Base-by-base conservation (phyloP, 2,329 filamentous ascomycete species). In the Talaromyces sp. region DNA sequence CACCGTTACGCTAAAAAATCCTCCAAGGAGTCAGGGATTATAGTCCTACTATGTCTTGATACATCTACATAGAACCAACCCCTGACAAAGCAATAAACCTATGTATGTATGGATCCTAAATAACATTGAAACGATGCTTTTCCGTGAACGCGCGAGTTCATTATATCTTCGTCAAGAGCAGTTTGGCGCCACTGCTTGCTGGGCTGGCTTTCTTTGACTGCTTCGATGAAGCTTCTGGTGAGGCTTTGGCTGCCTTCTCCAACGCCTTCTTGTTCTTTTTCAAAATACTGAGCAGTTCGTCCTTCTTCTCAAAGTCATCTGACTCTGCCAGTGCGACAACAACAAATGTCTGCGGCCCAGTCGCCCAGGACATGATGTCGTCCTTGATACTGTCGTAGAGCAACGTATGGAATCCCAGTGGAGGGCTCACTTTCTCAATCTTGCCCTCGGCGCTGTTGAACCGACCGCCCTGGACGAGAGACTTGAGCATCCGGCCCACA, bases 401-500 rank as follows among this genome's bases (percentile, higher is more conserved):
- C 55, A 89, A 80, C 65, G 89, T 84, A 63, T 91, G 87, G 73
- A 99, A 99, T 56, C 88, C 84, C 60, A 98, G 81, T 8, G 90
- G 84, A 17, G 92, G 92, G 55, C 92, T 86, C 2, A 89, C 83
- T 25, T 86, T 85, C 69, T 89, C 84, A 52, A 95, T 77, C 60
- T 82, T 86, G 76, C 92, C 92, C 2, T 85, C 82, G 51, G 82
- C 82, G 63, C 86, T 85, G 75, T 98, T 92, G 72, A 90, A 99
- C 62, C 87, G 88, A 28, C 96, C 95, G 49, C 95, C 95, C 59
- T 92, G 88, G 27, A 97, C 92, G 8, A 99, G 84, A 0, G 89
- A 89, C 80, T 96, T 97, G 69, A 98, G 84, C 88, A 97, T 89
- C 62, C 92, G 88, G 17, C 91, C 92, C 47, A 87, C 89, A 28